Percentiles rank a stretch among this genome's conserved stretches.
These are phyloP conservation scores for Populus euphratica DNA, from an alignment of 345 rosid species.

Conservation along the genomic window DNA sequence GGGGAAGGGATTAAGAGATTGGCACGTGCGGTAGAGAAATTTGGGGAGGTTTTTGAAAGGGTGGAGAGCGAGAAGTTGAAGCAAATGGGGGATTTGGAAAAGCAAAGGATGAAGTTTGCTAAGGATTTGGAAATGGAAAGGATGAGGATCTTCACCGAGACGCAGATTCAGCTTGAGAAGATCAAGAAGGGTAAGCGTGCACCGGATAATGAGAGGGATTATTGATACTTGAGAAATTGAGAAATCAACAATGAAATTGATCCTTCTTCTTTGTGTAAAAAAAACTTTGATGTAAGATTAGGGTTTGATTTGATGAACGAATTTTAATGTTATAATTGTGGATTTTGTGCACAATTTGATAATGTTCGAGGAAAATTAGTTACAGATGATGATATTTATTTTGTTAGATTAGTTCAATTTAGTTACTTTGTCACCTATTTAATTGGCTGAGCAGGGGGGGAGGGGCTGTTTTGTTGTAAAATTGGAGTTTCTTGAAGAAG, in stretches of 20 bases:
- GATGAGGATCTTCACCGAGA: slow-evolving; percentile 89
- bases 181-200: slow-evolving; percentile 63
- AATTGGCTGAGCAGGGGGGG: not conserved
- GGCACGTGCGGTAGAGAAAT: slow-evolving; percentile 74
- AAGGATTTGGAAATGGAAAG: slow-evolving; percentile 96
- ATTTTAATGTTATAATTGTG: slow-evolving; percentile 2
- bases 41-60: slow-evolving; percentile 79
- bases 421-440: not conserved
- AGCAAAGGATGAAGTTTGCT: slow-evolving; percentile 92
- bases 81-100: slow-evolving; percentile 97
- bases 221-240: slow-evolving; percentile 9
- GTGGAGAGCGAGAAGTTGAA: slow-evolving; percentile 82
- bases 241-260: not conserved
- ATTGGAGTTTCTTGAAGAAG: not conserved
- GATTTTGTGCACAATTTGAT: slow-evolving; percentile 12
- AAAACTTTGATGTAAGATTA: slow-evolving; percentile 10
- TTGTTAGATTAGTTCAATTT: not conserved
- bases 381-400: not conserved
- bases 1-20: slow-evolving; percentile 54
- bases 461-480: not conserved
- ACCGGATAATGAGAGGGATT: slow-evolving; percentile 29
- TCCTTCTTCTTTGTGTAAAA: slow-evolving; percentile 7
- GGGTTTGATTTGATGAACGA: slow-evolving; percentile 7
- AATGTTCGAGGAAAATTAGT: not conserved
- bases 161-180: slow-evolving; percentile 88